phyloP scores from a whole-genome alignment of 2,329 filamentous ascomycete species.

The Botrytis pseudocinerea region DNA sequence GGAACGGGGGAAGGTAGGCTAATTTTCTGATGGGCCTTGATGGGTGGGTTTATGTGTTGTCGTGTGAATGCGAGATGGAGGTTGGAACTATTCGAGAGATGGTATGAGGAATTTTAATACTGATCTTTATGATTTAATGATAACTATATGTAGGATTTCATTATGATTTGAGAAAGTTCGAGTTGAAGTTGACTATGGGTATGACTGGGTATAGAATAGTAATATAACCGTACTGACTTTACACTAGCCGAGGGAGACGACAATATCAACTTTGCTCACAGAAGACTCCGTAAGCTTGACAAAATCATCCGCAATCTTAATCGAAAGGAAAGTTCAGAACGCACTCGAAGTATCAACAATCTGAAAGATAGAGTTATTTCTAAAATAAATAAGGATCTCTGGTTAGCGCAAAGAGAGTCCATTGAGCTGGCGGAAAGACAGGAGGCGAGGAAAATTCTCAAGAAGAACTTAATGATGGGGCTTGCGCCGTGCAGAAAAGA shows the following conservation, averaged over 20 bases:
- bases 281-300: background rate
- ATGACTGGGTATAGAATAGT: background rate
- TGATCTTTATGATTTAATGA: too few relatives aligned
- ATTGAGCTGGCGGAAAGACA: fast-evolving
- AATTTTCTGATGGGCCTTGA: background rate
- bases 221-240: background rate
- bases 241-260: background rate
- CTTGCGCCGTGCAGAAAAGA: background rate
- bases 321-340: background rate
- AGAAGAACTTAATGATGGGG: too few relatives aligned
- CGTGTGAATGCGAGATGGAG: background rate
- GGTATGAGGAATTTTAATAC: fast-evolving
- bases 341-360: background rate
- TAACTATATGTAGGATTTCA: too few relatives aligned
- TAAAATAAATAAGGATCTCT: background rate
- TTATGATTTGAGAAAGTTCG: too few relatives aligned
- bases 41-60: background rate
- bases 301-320: background rate
- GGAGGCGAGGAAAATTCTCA: fast-evolving
- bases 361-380: background rate
- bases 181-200: background rate
- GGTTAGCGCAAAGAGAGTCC: fast-evolving
- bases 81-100: background rate
- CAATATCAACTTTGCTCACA: fast-evolving
- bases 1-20: background rate